Evolutionary conservation across 257 asterid species (phyloP).

Genomic region (Cruciata laevipes): DNA sequence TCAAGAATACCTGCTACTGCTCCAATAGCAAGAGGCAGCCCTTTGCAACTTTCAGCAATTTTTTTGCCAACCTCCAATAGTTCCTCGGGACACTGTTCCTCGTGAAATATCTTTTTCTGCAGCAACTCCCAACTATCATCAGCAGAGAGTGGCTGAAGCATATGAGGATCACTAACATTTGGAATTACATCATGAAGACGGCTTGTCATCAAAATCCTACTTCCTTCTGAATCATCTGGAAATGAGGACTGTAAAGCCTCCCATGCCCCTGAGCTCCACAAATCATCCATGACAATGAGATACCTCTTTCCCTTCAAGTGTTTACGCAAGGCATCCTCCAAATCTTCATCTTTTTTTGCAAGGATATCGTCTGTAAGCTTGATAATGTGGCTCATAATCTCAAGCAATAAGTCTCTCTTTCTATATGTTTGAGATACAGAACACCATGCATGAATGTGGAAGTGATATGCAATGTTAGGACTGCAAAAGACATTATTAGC

Average conservation of each 20-base stretch:
- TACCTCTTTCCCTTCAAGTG: background rate
- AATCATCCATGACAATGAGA: slow-evolving; percentile 12
- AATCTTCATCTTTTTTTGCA: slow-evolving; percentile 6
- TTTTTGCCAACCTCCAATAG: background rate
- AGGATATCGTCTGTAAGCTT: background rate
- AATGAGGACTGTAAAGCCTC: slow-evolving; percentile 3
- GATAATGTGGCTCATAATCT: slow-evolving; percentile 6
- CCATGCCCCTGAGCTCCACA: slow-evolving; percentile 7
- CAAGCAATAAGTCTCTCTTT: background rate
- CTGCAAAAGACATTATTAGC: background rate
- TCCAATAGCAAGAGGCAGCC: slow-evolving; percentile 9
- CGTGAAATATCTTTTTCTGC: background rate
- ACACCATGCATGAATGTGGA: slow-evolving; percentile 14
- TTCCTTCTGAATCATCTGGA: slow-evolving; percentile 7
- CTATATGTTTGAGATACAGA: slow-evolving; percentile 8
- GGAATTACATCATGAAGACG: background rate
- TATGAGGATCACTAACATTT: background rate
- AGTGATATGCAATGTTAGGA: background rate
- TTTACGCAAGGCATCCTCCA: background rate
- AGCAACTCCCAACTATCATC: slow-evolving; percentile 4
- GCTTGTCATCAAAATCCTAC: slow-evolving; percentile 14
- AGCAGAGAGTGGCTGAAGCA: background rate
- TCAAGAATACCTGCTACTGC: slow-evolving; percentile 16
- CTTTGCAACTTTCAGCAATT: slow-evolving; percentile 4
- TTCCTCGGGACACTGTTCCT: background rate